Conservation (phyloP, 345 rosid genomes). For the Brassica incana region DNA sequence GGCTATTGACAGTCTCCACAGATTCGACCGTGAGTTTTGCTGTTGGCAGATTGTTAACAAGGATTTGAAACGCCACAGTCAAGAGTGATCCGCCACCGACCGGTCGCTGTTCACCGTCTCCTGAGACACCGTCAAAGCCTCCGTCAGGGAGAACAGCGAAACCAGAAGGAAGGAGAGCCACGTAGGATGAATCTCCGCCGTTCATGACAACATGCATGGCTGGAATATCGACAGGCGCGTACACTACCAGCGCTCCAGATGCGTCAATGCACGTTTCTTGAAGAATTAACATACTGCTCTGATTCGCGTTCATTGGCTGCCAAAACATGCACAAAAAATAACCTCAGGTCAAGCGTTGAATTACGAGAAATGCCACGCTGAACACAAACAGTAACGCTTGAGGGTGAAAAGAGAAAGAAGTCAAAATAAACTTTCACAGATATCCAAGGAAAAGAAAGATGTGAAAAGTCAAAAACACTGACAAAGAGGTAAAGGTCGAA, state of each 20-base stretch:
- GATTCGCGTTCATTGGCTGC: constrained; percentile 59
- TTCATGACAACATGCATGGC: constrained; percentile 61
- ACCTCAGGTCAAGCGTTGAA: neutral
- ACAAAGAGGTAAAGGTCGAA: constrained; percentile 43
- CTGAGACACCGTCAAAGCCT: constrained; percentile 18
- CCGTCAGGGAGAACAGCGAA: constrained; percentile 75
- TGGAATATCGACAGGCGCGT: constrained; percentile 67
- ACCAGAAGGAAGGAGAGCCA: constrained; percentile 83
- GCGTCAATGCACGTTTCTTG: constrained; percentile 68
- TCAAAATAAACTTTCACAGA: constrained; percentile 30
- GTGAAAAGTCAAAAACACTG: constrained; percentile 39
- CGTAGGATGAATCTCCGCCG: constrained; percentile 78
- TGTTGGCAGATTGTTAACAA: constrained; percentile 75
- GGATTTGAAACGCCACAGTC: constrained; percentile 78
- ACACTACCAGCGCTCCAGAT: constrained; percentile 58
- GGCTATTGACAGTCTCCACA: constrained; percentile 72
- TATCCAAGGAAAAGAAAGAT: neutral
- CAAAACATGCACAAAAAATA: neutral
- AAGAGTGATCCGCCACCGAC: constrained; percentile 65
- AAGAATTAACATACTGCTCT: constrained; percentile 65
- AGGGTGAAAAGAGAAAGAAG: constrained; percentile 9
- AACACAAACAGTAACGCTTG: constrained; percentile 31
- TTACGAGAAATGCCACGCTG: constrained; percentile 25
- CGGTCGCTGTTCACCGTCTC: constrained; percentile 23
- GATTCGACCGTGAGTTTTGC: constrained; percentile 81